A percentile compares a stretch with the other conserved stretches of the same genome.
phyloP scores from a whole-genome alignment of 768 basidiomycete species.

The Kwoniella sp. region DNA sequence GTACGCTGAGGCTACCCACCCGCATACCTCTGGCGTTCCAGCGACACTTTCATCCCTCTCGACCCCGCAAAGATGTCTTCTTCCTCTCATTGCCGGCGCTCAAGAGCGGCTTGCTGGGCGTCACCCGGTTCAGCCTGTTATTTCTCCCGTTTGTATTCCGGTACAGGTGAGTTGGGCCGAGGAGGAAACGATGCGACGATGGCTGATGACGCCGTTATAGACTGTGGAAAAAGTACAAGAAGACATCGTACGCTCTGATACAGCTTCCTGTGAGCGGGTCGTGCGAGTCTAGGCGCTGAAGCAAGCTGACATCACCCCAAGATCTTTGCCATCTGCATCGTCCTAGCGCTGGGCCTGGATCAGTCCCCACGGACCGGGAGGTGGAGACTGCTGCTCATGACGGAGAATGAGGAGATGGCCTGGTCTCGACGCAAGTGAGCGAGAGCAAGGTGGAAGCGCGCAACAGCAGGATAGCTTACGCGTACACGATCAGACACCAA shows the following conservation, averaged over 20 bases:
- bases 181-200: neutral
- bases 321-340: slow-evolving; percentile 52
- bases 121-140: slow-evolving; percentile 50
- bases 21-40: too few relatives aligned
- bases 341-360: slow-evolving; percentile 53
- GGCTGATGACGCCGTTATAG: slow-evolving; percentile 26
- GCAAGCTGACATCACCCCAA: slow-evolving; percentile 4
- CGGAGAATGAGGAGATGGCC: slow-evolving; percentile 53
- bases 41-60: slow-evolving; percentile 50
- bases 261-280: slow-evolving; percentile 51
- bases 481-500: slow-evolving; percentile 51
- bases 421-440: slow-evolving; percentile 51
- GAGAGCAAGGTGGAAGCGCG: too few relatives aligned
- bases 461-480: too few relatives aligned
- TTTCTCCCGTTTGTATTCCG: slow-evolving; percentile 43
- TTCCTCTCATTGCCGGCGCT: slow-evolving; percentile 53
- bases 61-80: slow-evolving; percentile 50
- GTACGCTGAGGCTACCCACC: too few relatives aligned
- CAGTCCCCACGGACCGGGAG: slow-evolving; percentile 51
- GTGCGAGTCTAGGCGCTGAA: neutral
- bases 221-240: slow-evolving; percentile 51
- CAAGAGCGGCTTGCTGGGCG: slow-evolving; percentile 51
- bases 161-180: slow-evolving; percentile 30
- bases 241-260: slow-evolving; percentile 49
- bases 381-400: slow-evolving; percentile 55